Percentiles rank a stretch among this genome's conserved stretches.
Evolutionary conservation across 306 rosid genomes (phyloP).

Genomic region (Inga laurina): DNA sequence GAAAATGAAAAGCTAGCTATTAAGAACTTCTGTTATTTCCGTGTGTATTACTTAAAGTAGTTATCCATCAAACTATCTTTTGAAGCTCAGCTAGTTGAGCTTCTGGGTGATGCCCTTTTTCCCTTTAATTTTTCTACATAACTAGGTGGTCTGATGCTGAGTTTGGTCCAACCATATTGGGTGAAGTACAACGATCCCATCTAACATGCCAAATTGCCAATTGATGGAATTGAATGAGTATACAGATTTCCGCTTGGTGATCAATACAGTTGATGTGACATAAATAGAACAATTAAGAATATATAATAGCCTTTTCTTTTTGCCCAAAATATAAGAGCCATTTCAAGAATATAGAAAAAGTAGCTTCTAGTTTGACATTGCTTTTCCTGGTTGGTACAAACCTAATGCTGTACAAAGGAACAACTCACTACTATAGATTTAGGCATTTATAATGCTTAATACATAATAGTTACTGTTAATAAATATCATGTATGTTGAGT

Average conservation of each 20-base stretch:
- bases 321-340: not conserved
- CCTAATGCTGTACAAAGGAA: conserved; percentile 8
- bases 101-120: conserved; percentile 18
- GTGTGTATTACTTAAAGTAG: conserved; percentile 43
- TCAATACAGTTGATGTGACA: not conserved
- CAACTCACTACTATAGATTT: not conserved
- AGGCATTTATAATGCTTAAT: too few relatives aligned
- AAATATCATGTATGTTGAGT: too few relatives aligned
- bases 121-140: conserved; percentile 20
- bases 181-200: conserved; percentile 45
- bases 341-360: not conserved
- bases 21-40: conserved; percentile 24
- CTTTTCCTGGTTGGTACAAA: not conserved
- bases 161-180: conserved; percentile 60
- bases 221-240: not conserved
- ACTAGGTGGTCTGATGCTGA: conserved; percentile 35
- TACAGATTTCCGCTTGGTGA: not conserved
- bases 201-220: conserved; percentile 1
- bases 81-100: conserved; percentile 42
- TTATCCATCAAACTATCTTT: conserved; percentile 44
- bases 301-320: conserved; percentile 10
- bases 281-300: not conserved
- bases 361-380: conserved; percentile 22
- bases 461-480: too few relatives aligned
- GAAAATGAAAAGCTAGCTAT: not conserved